Percentiles rank a stretch among this genome's conserved stretches.
phyloP scores from a whole-genome alignment of 805 yeast genomes.

The Candida oleophila region DNA sequence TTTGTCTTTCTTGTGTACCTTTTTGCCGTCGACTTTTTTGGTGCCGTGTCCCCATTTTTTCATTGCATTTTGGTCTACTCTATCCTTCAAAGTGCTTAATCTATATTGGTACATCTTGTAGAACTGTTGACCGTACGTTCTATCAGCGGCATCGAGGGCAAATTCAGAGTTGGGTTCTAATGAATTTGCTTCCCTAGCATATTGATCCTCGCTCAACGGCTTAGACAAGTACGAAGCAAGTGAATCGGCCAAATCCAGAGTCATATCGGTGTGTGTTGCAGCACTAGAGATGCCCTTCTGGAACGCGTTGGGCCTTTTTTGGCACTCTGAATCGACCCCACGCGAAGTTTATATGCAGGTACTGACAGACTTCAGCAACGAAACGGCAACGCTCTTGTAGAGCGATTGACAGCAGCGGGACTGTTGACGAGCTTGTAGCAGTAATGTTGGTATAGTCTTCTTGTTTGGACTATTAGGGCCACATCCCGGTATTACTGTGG shows the following conservation, averaged over 20 bases:
- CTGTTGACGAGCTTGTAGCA: too few relatives aligned
- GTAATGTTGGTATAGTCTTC: too few relatives aligned
- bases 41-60: slow-evolving; percentile 56
- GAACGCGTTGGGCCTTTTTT: background rate
- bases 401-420: too few relatives aligned
- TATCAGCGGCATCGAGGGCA: slow-evolving; percentile 15
- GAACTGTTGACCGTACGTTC: slow-evolving; percentile 41
- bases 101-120: slow-evolving; percentile 44
- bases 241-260: background rate
- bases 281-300: too few relatives aligned
- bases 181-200: background rate
- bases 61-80: slow-evolving; percentile 33
- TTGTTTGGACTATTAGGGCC: too few relatives aligned
- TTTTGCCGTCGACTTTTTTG: slow-evolving; percentile 21
- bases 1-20: slow-evolving; percentile 33
- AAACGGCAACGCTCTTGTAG: too few relatives aligned
- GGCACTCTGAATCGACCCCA: too few relatives aligned
- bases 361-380: too few relatives aligned
- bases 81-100: slow-evolving; percentile 26
- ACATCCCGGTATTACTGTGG: too few relatives aligned
- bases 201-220: background rate
- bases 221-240: background rate
- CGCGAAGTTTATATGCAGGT: too few relatives aligned
- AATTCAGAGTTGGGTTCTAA: slow-evolving; percentile 13
- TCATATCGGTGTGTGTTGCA: too few relatives aligned